phyloP scores from a whole-genome alignment of 805 yeast genomes.

The Kazachstania psychrophila region DNA sequence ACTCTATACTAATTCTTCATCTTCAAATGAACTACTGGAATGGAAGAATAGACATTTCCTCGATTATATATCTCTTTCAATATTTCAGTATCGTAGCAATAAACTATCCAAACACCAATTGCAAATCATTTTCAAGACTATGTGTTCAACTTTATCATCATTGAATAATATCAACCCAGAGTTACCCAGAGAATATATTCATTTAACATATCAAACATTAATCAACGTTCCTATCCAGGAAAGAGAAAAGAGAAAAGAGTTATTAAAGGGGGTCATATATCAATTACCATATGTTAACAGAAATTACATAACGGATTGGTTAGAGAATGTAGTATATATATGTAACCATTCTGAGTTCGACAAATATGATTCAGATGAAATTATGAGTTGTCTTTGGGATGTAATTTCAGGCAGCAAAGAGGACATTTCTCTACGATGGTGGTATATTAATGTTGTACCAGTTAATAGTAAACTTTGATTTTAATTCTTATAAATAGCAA shows the following conservation, averaged over 20 bases:
- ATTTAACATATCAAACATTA: slow-evolving; percentile 14
- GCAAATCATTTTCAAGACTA: slow-evolving; percentile 10
- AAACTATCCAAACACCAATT: slow-evolving; percentile 17
- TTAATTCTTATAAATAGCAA: neutral
- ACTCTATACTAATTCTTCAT: slow-evolving; percentile 7
- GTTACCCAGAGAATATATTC: slow-evolving; percentile 15
- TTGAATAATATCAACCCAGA: slow-evolving; percentile 10
- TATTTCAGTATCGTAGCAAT: slow-evolving; percentile 9
- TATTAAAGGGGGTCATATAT: slow-evolving; percentile 17
- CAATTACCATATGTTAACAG: slow-evolving; percentile 14
- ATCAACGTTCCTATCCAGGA: slow-evolving; percentile 8
- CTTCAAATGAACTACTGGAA: slow-evolving; percentile 2
- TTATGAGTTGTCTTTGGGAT: slow-evolving; percentile 17
- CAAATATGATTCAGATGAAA: slow-evolving; percentile 3
- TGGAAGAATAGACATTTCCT: slow-evolving; percentile 15
- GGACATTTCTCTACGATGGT: slow-evolving; percentile 22
- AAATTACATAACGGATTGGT: slow-evolving; percentile 16
- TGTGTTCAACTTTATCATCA: slow-evolving; percentile 10
- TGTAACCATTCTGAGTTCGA: slow-evolving; percentile 4
- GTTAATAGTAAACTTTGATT: slow-evolving; percentile 4
- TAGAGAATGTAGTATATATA: slow-evolving; percentile 21
- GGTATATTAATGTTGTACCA: slow-evolving; percentile 17
- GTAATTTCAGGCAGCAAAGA: slow-evolving; percentile 12
- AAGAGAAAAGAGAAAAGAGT: slow-evolving; percentile 7
- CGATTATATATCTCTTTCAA: slow-evolving; percentile 11